These are phyloP conservation scores for Conticribra weissflogii DNA, from an alignment of 108 stramenopile species.

Conservation along the genomic window DNA sequence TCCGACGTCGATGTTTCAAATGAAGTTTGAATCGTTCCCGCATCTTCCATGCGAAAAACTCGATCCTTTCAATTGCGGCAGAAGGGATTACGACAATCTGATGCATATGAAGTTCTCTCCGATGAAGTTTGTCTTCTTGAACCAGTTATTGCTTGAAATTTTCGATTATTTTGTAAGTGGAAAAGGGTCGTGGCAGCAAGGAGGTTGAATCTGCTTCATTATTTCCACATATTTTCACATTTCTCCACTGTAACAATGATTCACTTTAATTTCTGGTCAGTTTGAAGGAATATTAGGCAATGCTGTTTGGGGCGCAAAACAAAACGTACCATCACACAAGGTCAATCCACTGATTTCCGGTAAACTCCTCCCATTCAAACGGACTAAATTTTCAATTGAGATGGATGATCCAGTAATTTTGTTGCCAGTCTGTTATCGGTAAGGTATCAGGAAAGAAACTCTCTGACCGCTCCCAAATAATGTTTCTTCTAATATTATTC, in stretches of 20 bases:
- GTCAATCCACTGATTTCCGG: neutral
- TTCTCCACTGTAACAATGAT: too few relatives aligned
- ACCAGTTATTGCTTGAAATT: slow-evolving; percentile 83
- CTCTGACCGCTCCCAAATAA: too few relatives aligned
- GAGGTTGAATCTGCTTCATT: too few relatives aligned
- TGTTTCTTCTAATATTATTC: too few relatives aligned
- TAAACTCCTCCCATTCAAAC: slow-evolving; percentile 9
- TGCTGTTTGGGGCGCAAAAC: slow-evolving; percentile 68
- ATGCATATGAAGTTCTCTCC: slow-evolving; percentile 59
- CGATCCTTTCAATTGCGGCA: neutral
- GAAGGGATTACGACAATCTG: slow-evolving; percentile 39
- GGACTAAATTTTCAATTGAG: slow-evolving; percentile 48
- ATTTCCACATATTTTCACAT: too few relatives aligned
- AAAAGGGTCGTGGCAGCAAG: too few relatives aligned
- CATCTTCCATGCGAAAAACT: neutral
- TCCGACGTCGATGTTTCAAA: slow-evolving; percentile 7
- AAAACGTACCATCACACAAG: slow-evolving; percentile 1
- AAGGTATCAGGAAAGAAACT: neutral
- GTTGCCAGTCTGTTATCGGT: slow-evolving; percentile 68
- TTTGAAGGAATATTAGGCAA: slow-evolving; percentile 76
- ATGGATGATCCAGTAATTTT: slow-evolving; percentile 71
- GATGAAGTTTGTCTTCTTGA: slow-evolving; percentile 77
- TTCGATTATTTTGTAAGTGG: slow-evolving; percentile 69
- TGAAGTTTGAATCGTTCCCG: slow-evolving; percentile 49
- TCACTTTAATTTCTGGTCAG: too few relatives aligned